A percentile compares a stretch with the other conserved stretches of the same genome.
These are phyloP conservation scores for Tylopilus rubrobrunneus DNA, from an alignment of 768 basidiomycete species.

Conservation along the genomic window DNA sequence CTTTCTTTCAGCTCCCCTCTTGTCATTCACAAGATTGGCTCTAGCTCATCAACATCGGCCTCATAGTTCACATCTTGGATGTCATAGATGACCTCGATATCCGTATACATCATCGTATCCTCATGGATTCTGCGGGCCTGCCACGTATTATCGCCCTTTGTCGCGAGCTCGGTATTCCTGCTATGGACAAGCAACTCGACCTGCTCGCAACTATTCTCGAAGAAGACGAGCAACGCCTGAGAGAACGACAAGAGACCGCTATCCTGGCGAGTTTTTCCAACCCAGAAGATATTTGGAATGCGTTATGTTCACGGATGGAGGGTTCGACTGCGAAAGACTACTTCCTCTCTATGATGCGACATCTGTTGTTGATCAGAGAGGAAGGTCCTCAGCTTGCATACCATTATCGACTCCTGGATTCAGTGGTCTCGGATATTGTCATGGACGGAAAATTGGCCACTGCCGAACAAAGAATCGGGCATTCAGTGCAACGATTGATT, in stretches of 20 bases:
- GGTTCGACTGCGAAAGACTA: conserved; percentile 78
- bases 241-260: conserved; percentile 71
- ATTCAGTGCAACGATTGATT: conserved; percentile 85
- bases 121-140: conserved; percentile 88
- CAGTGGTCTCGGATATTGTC: conserved; percentile 85
- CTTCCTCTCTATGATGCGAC: conserved; percentile 92
- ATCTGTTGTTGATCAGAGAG: conserved; percentile 85
- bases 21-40: conserved; percentile 10
- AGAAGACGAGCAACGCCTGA: conserved; percentile 70
- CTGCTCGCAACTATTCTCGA: conserved; percentile 58
- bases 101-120: conserved; percentile 79
- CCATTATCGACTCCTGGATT: conserved; percentile 89
- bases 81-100: conserved; percentile 75
- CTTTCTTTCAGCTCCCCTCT: neutral
- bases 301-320: conserved; percentile 71
- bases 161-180: conserved; percentile 56
- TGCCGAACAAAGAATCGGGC: conserved; percentile 80
- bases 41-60: conserved; percentile 54
- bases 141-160: conserved; percentile 68
- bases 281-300: conserved; percentile 84
- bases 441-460: conserved; percentile 86
- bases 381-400: conserved; percentile 81
- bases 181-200: conserved; percentile 64
- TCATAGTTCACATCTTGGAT: conserved; percentile 66
- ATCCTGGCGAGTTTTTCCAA: conserved; percentile 74